phyloP scores from a whole-genome alignment of 371 early-diverging fungal genomes.

The Rhizomucor pusillus region DNA sequence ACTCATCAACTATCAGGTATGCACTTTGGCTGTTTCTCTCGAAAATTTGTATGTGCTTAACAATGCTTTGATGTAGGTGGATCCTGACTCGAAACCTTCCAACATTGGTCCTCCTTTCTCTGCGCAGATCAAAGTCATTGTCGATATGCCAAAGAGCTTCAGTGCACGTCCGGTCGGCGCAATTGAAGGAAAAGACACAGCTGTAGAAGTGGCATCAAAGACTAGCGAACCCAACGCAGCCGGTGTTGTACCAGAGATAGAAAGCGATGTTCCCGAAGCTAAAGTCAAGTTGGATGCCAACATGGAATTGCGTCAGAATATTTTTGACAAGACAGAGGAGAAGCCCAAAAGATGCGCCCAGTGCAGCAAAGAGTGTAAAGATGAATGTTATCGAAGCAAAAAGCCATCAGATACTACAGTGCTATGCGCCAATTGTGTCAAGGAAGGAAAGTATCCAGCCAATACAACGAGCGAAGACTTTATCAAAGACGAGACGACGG shows the following conservation, averaged over 20 bases:
- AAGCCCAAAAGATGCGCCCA: conserved; percentile 58
- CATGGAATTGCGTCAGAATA: conserved; percentile 45
- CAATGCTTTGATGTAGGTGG: conserved; percentile 54
- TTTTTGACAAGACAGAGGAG: conserved; percentile 32
- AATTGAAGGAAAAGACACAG: neutral
- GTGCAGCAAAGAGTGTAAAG: conserved; percentile 79
- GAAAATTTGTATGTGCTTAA: too few species aligned
- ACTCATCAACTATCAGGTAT: conserved; percentile 97
- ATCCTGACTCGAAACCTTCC: conserved; percentile 85
- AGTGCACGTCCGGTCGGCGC: neutral
- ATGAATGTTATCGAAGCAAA: conserved; percentile 64
- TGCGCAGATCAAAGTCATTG: conserved; percentile 18
- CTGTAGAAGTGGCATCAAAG: neutral
- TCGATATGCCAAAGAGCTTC: conserved; percentile 13
- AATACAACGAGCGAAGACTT: conserved; percentile 78
- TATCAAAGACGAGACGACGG: conserved; percentile 51
- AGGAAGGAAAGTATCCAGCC: conserved; percentile 86
- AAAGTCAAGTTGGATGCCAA: conserved; percentile 18
- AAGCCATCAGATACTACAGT: conserved; percentile 52
- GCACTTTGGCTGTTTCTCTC: conserved; percentile 11
- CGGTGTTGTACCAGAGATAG: too few species aligned
- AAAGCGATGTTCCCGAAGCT: neutral
- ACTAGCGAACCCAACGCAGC: neutral
- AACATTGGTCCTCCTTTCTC: conserved; percentile 28
- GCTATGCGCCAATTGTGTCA: conserved; percentile 78